Conservation (phyloP, 2,329 filamentous ascomycete genomes). For the Gnomoniopsis smithogilvyi region DNA sequence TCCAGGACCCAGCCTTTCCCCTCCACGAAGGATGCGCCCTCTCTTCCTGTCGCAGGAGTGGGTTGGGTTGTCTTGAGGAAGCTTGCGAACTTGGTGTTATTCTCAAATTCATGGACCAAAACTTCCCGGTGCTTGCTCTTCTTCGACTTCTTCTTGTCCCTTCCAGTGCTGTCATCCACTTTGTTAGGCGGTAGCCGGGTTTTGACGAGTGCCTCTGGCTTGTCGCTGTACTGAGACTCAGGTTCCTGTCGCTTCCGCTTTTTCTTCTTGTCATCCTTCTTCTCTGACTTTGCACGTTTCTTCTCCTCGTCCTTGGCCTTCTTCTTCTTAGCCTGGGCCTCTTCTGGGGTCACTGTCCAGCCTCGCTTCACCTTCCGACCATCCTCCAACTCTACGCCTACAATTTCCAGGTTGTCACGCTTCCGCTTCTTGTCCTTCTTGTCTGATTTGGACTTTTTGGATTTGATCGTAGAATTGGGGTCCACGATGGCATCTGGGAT, state of each 20-base stretch:
- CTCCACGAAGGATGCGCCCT: conserved; percentile 60
- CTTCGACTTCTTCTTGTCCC: conserved; percentile 55
- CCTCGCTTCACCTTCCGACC: conserved; percentile 82
- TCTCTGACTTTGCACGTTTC: conserved; percentile 32
- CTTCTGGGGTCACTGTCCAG: conserved; percentile 70
- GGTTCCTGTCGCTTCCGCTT: conserved; percentile 53
- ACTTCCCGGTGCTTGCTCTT: conserved; percentile 59
- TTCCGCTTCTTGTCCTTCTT: conserved; percentile 36
- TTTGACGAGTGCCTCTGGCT: conserved; percentile 83
- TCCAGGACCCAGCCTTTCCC: conserved; percentile 87
- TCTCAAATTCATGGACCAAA: conserved; percentile 85
- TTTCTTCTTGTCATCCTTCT: conserved; percentile 43
- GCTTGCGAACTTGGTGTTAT: conserved; percentile 75
- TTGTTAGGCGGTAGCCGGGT: conserved; percentile 59
- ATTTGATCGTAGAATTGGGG: conserved; percentile 6
- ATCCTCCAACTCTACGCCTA: conserved; percentile 68
- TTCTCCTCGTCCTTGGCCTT: conserved; percentile 43
- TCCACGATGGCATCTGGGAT: conserved; percentile 25
- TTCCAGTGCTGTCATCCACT: conserved; percentile 34
- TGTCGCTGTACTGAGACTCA: conserved; percentile 77
- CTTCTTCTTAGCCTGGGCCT: conserved; percentile 44
- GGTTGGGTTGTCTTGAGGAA: conserved; percentile 63
- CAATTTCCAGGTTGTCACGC: conserved; percentile 46
- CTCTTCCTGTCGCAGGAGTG: conserved; percentile 41
- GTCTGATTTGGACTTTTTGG: conserved; percentile 27